Evolutionary conservation across 2,329 filamentous ascomycete species (phyloP).

Genomic region (Beauveria varroae): DNA sequence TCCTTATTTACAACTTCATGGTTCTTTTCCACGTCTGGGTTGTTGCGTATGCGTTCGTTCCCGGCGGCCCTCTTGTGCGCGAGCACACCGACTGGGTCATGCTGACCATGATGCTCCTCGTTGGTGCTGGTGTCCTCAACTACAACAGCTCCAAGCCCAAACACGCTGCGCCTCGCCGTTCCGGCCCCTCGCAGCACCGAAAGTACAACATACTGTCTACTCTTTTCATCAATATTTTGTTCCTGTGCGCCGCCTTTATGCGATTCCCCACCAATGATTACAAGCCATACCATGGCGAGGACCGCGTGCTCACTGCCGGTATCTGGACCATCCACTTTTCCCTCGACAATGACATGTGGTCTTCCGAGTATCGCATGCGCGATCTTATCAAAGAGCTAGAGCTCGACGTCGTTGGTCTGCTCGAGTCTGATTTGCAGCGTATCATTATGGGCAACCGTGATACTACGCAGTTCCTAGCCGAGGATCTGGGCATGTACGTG

Average conservation of each 20-base stretch:
- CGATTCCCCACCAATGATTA: constrained; percentile 93
- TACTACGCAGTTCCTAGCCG: constrained; percentile 87
- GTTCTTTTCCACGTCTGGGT: constrained; percentile 99
- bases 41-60: constrained; percentile 95
- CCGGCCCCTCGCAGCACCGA: constrained; percentile 34
- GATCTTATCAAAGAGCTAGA: constrained; percentile 90
- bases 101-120: constrained; percentile 72
- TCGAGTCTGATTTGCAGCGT: constrained; percentile 88
- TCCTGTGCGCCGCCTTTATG: constrained; percentile 73
- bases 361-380: constrained; percentile 87
- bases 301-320: constrained; percentile 83
- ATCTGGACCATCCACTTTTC: constrained; percentile 99
- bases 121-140: constrained; percentile 80
- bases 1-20: constrained; percentile 86
- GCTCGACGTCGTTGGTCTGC: constrained; percentile 89
- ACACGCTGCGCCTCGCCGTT: constrained; percentile 24
- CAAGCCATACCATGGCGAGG: constrained; percentile 77
- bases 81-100: constrained; percentile 97
- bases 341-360: constrained; percentile 98
- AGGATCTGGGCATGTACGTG: constrained; percentile 97
- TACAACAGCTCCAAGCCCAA: constrained; percentile 45
- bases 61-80: constrained; percentile 82
- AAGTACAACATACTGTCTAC: constrained; percentile 53
- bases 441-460: constrained; percentile 99
- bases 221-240: constrained; percentile 69